Base-by-base conservation (phyloP, 371 early-diverging fungal species). In the Rhizopus arrhizus region DNA sequence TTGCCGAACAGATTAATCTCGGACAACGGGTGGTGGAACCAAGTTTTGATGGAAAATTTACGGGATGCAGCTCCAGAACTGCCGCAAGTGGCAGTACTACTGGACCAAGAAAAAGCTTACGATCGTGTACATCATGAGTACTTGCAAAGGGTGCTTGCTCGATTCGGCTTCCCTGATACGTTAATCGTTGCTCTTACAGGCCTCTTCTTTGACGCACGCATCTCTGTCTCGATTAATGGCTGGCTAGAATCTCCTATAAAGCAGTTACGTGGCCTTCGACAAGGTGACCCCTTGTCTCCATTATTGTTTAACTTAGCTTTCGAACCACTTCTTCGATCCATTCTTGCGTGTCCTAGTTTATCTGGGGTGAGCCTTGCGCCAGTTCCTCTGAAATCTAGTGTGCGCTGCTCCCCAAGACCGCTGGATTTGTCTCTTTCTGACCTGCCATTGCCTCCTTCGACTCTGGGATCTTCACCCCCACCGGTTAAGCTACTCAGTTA, bases 111-210 rank as follows among this genome's bases (percentile, higher is more conserved):
- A 32, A 66, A 66, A 29, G 65, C 72, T 4, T 64, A 71, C 32
- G 64, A 66, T 31, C 33, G 66, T 0, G 54, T 72, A 0, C 66
- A 72, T 50, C 64, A 68, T n/a, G n/a, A 42, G n/a, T 71, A 71
- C 29, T 38, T 71, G 4, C n/a, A 2, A 2, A 6, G 8, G 3
- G 50, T 58, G 1, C 32, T 65, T 5, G 34, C 1, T 7, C 32
- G 10, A 0, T 62, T 58, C 48, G 60, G 63, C 15, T 42, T 63
- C 53, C 62, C 63, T 43, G 11, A 11, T 1, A 8, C 56, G n/a
- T 31, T 57, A 0, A 12, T 59, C 11, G 11, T 11, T 15, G 11
- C 56, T 5, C 10, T 59, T 7, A n/a, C 42, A 15, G 0, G 35
- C n/a, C 53, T 69, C 1, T 69, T 69, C 58, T 69, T 65, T 48